A percentile compares a stretch with the other conserved stretches of the same genome.
Evolutionary conservation across 2,329 filamentous ascomycete species (phyloP).

Genomic region (Fusarium nodosum): DNA sequence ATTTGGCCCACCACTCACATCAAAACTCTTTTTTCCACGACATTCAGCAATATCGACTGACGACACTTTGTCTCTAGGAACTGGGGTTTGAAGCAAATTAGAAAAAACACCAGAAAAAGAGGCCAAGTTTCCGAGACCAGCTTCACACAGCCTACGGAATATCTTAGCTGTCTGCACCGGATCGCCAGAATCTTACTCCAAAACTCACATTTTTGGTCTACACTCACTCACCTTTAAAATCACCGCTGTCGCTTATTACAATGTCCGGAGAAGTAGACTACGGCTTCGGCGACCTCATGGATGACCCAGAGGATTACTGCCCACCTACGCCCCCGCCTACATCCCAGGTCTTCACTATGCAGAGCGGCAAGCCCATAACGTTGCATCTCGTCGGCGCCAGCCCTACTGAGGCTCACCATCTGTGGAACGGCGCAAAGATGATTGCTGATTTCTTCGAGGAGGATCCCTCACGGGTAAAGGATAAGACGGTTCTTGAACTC

Average conservation of each 20-base stretch:
- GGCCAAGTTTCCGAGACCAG: neutral
- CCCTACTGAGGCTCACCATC: conserved; percentile 88
- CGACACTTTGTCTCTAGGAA: conserved; percentile 4
- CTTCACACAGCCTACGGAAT: neutral
- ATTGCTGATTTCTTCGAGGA: conserved; percentile 83
- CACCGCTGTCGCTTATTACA: conserved; percentile 2
- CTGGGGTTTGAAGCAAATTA: neutral
- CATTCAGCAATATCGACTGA: conserved; percentile 33
- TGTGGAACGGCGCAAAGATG: conserved; percentile 91
- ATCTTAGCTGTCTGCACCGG: neutral
- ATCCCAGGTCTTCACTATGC: conserved; percentile 77
- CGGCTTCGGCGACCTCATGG: conserved; percentile 71
- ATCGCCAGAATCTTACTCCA: conserved; percentile 11
- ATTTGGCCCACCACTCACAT: conserved; percentile 48
- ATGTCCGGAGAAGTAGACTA: conserved; percentile 57
- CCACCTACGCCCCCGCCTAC: conserved; percentile 82
- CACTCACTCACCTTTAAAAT: conserved; percentile 15
- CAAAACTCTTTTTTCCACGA: conserved; percentile 49
- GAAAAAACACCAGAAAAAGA: neutral
- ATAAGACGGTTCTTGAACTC: conserved; percentile 84
- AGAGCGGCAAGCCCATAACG: conserved; percentile 73
- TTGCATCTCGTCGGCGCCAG: conserved; percentile 89
- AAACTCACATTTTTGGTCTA: conserved; percentile 12
- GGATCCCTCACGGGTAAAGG: conserved; percentile 72
- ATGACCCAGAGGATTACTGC: conserved; percentile 85